Base-by-base conservation (phyloP, 169 alveolate genomes). In the Fabrea salina region DNA sequence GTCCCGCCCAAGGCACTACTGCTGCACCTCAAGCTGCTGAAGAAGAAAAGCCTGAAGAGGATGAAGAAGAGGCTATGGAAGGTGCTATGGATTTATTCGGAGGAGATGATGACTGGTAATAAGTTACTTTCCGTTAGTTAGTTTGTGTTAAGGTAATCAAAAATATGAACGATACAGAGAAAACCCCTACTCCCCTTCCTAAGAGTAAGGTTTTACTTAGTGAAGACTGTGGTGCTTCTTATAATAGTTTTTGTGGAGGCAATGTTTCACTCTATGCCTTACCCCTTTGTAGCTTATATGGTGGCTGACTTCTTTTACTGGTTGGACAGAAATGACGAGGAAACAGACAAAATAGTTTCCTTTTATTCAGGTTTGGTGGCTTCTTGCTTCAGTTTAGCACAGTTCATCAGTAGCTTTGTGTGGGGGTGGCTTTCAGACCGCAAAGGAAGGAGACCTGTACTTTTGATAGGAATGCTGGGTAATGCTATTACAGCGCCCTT, bases 41-140 rank as follows among this genome's bases (percentile, higher is more conserved):
- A 11, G 25, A 54, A 19, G 25, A 54, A 54, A 19, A 54, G 27
- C 35, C 11, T 13, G 11, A 54, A 27, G 25, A 54, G 19, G 66
- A 54, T 13, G 66, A 8, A 6, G 25, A 8, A 54, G 66, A 8
- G 8, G 66, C 11, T 11, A 19, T 11, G 11, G 66, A 54, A 54
- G 66, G 25, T 19, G 66, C 11, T 11, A 8, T 54, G 8, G 66
- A 54, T 11, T 8, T 8, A 54, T 8, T 8, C 27, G 35, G 11
- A 11, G 66, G 66, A 8, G 66, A 54, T 54, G 66, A 54, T 67
- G 74, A 61, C 32, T 61, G 74, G 74, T 61, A 61, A 30, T 33
- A n/a, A 61, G 51, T 30, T 30, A 61, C 53, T 44, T 44, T 44
- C 53, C 16, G 19, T 44, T 44, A n/a, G n/a, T n/a, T n/a, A n/a